Percentiles rank a stretch among this genome's conserved stretches.
Evolutionary conservation across 2,329 filamentous ascomycete species (phyloP).

Genomic region (Coniochaeta prunicola): DNA sequence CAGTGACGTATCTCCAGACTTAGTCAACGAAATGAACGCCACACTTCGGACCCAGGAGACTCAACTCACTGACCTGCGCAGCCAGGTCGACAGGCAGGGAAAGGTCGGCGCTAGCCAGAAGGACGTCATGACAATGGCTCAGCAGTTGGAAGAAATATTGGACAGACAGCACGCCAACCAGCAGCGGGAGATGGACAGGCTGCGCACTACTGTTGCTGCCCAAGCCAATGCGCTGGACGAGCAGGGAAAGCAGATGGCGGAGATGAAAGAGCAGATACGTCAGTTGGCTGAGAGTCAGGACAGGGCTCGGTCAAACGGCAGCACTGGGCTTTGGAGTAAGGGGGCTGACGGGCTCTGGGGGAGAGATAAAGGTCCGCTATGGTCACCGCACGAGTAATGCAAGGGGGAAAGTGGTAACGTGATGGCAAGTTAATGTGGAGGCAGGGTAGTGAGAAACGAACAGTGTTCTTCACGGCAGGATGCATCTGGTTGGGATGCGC

Average conservation of each 20-base stretch:
- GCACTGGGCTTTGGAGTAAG: background rate
- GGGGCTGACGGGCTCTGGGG: background rate
- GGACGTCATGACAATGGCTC: background rate
- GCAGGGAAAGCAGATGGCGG: background rate
- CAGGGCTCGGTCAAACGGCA: too few relatives aligned
- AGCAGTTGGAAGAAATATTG: background rate
- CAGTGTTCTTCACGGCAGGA: too few relatives aligned
- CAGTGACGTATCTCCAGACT: too few relatives aligned
- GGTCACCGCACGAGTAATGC: background rate
- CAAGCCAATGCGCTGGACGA: background rate
- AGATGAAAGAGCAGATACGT: background rate
- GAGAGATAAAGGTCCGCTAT: background rate
- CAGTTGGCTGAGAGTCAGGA: background rate
- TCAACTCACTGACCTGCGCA: background rate
- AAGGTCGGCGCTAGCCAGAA: background rate
- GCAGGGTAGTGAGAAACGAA: too few relatives aligned
- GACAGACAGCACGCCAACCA: background rate
- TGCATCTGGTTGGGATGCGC: too few relatives aligned
- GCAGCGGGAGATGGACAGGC: background rate
- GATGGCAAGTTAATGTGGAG: background rate
- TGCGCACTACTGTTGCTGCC: background rate
- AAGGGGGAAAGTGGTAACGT: too few relatives aligned
- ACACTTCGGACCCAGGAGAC: background rate
- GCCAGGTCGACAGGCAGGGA: background rate
- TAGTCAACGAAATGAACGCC: too few relatives aligned